Conservation (phyloP, 495 filamentous ascomycete genomes). For the Tricharina praecox region DNA sequence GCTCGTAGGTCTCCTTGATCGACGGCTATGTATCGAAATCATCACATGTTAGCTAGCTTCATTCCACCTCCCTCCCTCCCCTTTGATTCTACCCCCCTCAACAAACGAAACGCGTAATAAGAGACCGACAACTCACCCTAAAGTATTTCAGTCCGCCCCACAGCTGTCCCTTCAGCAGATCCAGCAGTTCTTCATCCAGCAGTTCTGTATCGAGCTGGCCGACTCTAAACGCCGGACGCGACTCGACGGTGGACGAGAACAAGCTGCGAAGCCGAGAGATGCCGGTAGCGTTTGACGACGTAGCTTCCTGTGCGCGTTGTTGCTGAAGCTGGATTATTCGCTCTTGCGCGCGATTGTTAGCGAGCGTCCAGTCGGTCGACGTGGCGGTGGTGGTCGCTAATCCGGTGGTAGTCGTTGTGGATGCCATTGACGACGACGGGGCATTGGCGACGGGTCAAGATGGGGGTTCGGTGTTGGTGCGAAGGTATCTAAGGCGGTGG, state of each 20-base stretch:
- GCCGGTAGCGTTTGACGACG: conserved; percentile 1
- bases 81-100: no score
- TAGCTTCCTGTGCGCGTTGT: conserved; percentile 10
- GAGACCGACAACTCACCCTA: conserved; percentile 37
- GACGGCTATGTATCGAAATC: conserved; percentile 14
- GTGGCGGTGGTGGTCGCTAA: conserved; percentile 4
- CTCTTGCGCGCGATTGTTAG: conserved; percentile 22
- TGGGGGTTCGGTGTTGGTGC: background rate
- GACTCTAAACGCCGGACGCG: conserved; percentile 72
- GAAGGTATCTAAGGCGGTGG: no score
- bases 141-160: conserved; percentile 81
- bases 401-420: conserved; percentile 12
- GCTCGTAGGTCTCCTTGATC: conserved; percentile 38
- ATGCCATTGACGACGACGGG: conserved; percentile 13
- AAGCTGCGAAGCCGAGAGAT: conserved; percentile 10
- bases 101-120: conserved; percentile 4
- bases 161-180: conserved; percentile 68
- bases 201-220: conserved; percentile 94
- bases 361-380: conserved; percentile 23
- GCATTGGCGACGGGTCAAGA: conserved; percentile 17
- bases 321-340: conserved; percentile 17
- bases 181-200: conserved; percentile 82
- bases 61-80: background rate
- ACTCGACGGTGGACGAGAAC: conserved; percentile 50
- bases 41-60: conserved; percentile 2